Evolutionary conservation across 176 grass and related monocot genomes (phyloP), one percentile per base, ranked within the genome.

Genomic region (Zea luxurians): DNA sequence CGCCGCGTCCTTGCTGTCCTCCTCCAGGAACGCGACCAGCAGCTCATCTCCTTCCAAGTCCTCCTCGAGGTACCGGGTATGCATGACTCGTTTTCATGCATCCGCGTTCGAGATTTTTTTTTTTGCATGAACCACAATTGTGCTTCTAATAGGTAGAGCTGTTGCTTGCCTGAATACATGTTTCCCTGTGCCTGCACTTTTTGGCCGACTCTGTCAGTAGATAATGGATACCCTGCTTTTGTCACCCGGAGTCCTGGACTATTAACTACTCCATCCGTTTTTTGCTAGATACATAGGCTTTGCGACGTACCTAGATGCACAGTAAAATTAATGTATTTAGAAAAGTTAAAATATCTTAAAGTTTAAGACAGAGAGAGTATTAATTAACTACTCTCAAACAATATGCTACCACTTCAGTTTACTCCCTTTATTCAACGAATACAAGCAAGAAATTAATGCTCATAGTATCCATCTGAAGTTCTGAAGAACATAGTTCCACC

Each of bases 21-120:
- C 49, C 80, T 98, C 38, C 80, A 89, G 64, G 91, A 98, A 69
- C 85, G 85, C 8, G 89, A 98, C 48, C 70, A 78, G 58, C 89
- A 98, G 75, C 78, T 98, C 45, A 61, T 94, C 17, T 90, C 91
- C 60, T 64, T 98, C 10, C 87, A 94, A 17, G 71, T 86, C 34
- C 83, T 94, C 48, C 77, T 94, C 2, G 80, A 94, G 95, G 95
- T 98, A 90, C 10, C 10, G 52, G 5, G 61, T 41, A 61, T 13
- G 4, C 18, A 18, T 70, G 38, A 15, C 9, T 62, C 59, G 66
- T 81, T 63, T 59, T 10, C 41, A 60, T 48, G 58, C 27, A 27
- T 27, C 27, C 27, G 27, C 27, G 27, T 27, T 27, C 27, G 27
- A 27, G 27, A 27, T 27, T 27, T 27, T 27, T 27, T 27, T 27